Percentiles rank a stretch among this genome's conserved stretches.
Conservation (phyloP, 1,284 basidiomycete genomes). For the Moniliophthora roreri region DNA sequence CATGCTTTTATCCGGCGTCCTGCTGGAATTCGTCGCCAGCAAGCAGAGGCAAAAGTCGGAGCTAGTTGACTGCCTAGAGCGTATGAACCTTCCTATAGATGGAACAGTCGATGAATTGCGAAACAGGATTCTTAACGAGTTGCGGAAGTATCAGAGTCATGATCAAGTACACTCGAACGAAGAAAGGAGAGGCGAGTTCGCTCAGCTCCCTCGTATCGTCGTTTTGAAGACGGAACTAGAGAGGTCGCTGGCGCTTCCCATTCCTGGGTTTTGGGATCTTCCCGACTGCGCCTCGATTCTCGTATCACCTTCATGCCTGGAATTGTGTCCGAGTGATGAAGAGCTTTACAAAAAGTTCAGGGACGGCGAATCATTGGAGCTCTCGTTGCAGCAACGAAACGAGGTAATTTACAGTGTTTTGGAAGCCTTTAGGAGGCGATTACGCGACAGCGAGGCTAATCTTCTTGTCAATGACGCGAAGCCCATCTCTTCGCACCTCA, state of each 20-base stretch:
- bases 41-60: constrained; percentile 33
- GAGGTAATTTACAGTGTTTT: constrained; percentile 33
- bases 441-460: constrained; percentile 21
- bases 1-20: constrained; percentile 41
- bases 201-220: constrained; percentile 42
- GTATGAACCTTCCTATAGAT: constrained; percentile 35
- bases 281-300: constrained; percentile 34
- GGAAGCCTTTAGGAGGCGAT: constrained; percentile 27
- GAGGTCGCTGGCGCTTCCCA: constrained; percentile 43
- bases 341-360: constrained; percentile 34
- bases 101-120: constrained; percentile 37
- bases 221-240: constrained; percentile 44
- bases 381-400: constrained; percentile 33
- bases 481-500: constrained; percentile 36
- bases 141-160: constrained; percentile 31
- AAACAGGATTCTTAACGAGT: constrained; percentile 32
- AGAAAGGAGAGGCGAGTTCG: constrained; percentile 33
- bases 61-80: constrained; percentile 35
- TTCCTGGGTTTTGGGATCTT: constrained; percentile 48
- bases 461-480: constrained; percentile 44
- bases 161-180: constrained; percentile 15
- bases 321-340: constrained; percentile 36
- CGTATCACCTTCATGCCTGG: constrained; percentile 19
- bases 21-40: constrained; percentile 40
- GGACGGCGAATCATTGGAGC: constrained; percentile 14